Evolutionary conservation across 768 basidiomycete genomes (phyloP).

Genomic region (Agaricus bisporus): DNA sequence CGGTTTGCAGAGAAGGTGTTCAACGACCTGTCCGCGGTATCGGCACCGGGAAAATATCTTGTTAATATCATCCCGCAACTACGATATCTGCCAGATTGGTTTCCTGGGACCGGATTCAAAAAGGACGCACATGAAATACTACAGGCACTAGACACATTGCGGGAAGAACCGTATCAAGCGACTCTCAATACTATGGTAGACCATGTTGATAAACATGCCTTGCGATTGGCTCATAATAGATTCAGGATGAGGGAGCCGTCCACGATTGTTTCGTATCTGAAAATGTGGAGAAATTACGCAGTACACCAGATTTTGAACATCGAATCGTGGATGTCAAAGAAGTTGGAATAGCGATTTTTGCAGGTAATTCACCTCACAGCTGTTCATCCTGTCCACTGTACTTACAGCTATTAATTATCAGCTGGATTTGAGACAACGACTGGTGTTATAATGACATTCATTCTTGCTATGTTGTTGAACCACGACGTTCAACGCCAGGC

Average conservation of each 20-base stretch:
- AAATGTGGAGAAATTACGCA: not conserved
- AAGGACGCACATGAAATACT: not conserved
- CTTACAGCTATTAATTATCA: not conserved
- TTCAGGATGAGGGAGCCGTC: not conserved
- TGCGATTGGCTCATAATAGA: not conserved
- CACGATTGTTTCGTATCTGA: not conserved
- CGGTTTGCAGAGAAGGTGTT: not conserved
- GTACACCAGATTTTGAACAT: not conserved
- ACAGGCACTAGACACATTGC: not conserved
- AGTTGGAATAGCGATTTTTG: not conserved
- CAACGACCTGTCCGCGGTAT: not conserved
- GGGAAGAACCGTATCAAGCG: not conserved
- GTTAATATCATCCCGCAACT: conserved; percentile 8
- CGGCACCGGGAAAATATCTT: conserved; percentile 2
- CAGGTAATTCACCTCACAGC: not conserved
- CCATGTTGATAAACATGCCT: not conserved
- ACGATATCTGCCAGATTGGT: conserved; percentile 9
- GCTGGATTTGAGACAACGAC: not conserved
- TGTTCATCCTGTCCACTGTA: too few relatives aligned
- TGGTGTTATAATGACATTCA: not conserved
- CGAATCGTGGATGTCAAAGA: not conserved
- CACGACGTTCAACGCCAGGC: conserved; percentile 14
- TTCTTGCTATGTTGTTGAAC: conserved; percentile 9
- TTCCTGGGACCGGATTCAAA: conserved; percentile 10
- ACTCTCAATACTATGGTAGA: not conserved